These are phyloP conservation scores for Chalciporus piperatus DNA, from an alignment of 768 basidiomycete species.

Conservation along the genomic window DNA sequence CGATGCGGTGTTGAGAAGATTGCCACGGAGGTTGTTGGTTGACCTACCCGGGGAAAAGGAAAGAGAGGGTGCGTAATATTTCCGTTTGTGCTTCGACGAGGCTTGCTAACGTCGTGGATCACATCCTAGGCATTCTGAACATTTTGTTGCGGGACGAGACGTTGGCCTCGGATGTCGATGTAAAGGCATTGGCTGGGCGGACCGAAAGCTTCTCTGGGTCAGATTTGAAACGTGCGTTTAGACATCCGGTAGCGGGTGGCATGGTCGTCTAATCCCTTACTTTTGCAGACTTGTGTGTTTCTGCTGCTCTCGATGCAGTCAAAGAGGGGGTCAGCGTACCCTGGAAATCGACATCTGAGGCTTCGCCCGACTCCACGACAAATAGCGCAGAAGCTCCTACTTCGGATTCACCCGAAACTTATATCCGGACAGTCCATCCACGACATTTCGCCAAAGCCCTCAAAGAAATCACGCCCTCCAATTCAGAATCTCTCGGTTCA, in stretches of 20 bases:
- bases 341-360: conserved; percentile 46
- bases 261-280: conserved; percentile 9
- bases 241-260: neutral
- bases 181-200: conserved; percentile 57
- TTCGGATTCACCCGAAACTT: conserved; percentile 8
- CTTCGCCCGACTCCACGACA: neutral
- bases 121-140: conserved; percentile 70
- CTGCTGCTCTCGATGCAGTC: conserved; percentile 87
- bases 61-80: conserved; percentile 60
- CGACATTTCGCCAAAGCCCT: conserved; percentile 83
- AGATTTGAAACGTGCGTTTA: conserved; percentile 82
- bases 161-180: conserved; percentile 61
- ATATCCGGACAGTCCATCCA: conserved; percentile 42
- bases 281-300: conserved; percentile 79
- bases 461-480: conserved; percentile 86
- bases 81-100: neutral
- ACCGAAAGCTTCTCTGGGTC: conserved; percentile 92
- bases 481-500: conserved; percentile 76
- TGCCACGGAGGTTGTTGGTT: conserved; percentile 83
- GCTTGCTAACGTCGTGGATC: conserved; percentile 6
- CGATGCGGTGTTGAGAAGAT: conserved; percentile 85
- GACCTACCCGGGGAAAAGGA: conserved; percentile 88
- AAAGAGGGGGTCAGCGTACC: conserved; percentile 83
- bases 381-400: conserved; percentile 4
- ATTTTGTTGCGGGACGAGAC: conserved; percentile 84